Evolutionary conservation across 148 eudicot species (phyloP), one percentile per base, ranked within the genome.

Genomic region (Heliosperma pusillum): DNA sequence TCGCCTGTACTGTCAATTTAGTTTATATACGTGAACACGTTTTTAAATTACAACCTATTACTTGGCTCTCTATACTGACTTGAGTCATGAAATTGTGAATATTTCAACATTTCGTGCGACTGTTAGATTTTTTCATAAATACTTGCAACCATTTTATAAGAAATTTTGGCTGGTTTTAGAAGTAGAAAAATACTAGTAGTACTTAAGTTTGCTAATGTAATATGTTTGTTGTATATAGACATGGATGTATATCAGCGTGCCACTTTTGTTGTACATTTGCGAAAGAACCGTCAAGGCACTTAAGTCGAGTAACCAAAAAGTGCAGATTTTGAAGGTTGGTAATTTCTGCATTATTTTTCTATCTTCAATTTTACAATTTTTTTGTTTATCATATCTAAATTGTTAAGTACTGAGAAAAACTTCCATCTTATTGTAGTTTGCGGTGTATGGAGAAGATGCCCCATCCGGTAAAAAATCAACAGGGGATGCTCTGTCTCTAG

Each of bases 241-340:
- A 62, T 86, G 88, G 88, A 86, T 85, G 88, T 88, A 88, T 78
- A 75, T 88, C 17, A 81, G 86, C 45, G 86, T 84, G 40, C 89
- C 86, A 4, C 57, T 88, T 65, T 21, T 67, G 27, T 72, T 83
- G 42, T 86, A 83, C 52, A 81, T 80, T 21, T 73, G 76, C 24
- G 89, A 86, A 74, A 77, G 91, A 66, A 50, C 80, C 56, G 69
- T 83, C 70, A 78, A 85, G 45, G 80, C 82, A 66, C 78, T 86
- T 16, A 78, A 85, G 66, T 78, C 89, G 33, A 83, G 86, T 15
- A 78, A 83, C 71, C 82, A 84, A 83, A 80, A 75, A 16, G 89
- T 86, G 21, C 56, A 80, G 45, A 81, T 88, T 66, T 57, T 80
- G 45, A 83, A 86, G 84, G 89, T 86, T 75, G 10, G 73, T 52